Percentiles rank a stretch among this genome's conserved stretches.
Evolutionary conservation across 305 asterid genomes (phyloP).

Genomic region (Solanum hybrid): DNA sequence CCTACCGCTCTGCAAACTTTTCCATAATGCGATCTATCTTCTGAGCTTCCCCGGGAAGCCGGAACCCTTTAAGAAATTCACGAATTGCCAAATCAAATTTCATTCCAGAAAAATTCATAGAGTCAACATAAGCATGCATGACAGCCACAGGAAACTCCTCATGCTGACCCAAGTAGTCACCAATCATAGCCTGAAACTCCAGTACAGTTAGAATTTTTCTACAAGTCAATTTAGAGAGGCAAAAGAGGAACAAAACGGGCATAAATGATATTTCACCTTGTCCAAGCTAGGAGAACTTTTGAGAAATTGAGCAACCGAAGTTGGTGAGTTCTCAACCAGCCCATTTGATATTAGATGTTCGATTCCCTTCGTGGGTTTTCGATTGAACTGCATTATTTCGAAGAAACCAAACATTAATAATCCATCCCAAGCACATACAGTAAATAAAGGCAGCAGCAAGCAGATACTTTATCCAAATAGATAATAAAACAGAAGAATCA

Average conservation of each 20-base stretch:
- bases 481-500: constrained; percentile 8
- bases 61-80: constrained; percentile 88
- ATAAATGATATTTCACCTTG: constrained; percentile 47
- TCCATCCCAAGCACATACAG: constrained; percentile 12
- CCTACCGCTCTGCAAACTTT: constrained; percentile 96
- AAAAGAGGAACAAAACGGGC: constrained; percentile 12
- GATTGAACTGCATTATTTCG: constrained; percentile 61
- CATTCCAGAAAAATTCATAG: constrained; percentile 86
- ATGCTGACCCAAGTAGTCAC: constrained; percentile 96
- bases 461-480: constrained; percentile 7
- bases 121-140: constrained; percentile 97
- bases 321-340: constrained; percentile 75
- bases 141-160: constrained; percentile 99
- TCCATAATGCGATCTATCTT: constrained; percentile 99
- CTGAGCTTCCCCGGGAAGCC: constrained; percentile 99
- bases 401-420: constrained; percentile 17
- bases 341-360: constrained; percentile 69
- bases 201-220: constrained; percentile 19
- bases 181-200: constrained; percentile 70
- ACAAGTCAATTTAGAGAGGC: constrained; percentile 7
- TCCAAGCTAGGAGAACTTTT: constrained; percentile 77
- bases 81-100: constrained; percentile 90
- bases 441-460: not conserved
- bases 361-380: constrained; percentile 78
- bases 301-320: constrained; percentile 89